A percentile compares a stretch with the other conserved stretches of the same genome.
These are phyloP conservation scores for Phaeomoniella chlamydospora DNA, from an alignment of 2,329 filamentous ascomycete genomes.

Conservation along the genomic window DNA sequence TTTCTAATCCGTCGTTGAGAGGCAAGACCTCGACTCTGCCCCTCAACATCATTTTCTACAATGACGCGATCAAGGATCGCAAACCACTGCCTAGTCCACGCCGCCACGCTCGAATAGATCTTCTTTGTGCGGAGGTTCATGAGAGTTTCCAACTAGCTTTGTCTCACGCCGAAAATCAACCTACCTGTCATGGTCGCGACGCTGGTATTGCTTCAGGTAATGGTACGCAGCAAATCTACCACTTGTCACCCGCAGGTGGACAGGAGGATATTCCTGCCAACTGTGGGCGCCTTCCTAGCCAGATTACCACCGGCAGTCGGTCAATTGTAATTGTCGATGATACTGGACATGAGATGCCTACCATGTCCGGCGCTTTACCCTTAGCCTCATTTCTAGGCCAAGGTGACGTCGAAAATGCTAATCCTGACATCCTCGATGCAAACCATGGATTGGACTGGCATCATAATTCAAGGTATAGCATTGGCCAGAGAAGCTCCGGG, in stretches of 20 bases:
- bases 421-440: no score
- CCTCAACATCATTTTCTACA: slow-evolving; percentile 27
- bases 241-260: slow-evolving; percentile 3
- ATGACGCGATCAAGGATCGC: slow-evolving; percentile 24
- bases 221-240: not conserved
- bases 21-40: slow-evolving; percentile 27
- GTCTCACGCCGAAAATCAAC: slow-evolving; percentile 41
- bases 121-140: slow-evolving; percentile 63
- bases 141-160: slow-evolving; percentile 69
- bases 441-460: no score
- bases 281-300: slow-evolving; percentile 27
- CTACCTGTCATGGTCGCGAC: slow-evolving; percentile 1
- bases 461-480: slow-evolving; percentile 1
- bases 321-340: slow-evolving; percentile 79
- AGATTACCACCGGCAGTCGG: slow-evolving; percentile 67
- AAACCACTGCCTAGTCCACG: slow-evolving; percentile 20
- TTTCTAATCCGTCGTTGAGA: slow-evolving; percentile 17
- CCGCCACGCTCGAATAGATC: slow-evolving; percentile 56
- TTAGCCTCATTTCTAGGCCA: not conserved
- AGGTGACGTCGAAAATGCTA: no score
- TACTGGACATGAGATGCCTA: slow-evolving; percentile 23
- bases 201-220: slow-evolving; percentile 1
- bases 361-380: slow-evolving; percentile 22
- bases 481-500: slow-evolving; percentile 8
- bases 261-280: slow-evolving; percentile 10